Evolutionary conservation across 768 basidiomycete genomes (phyloP), one percentile per base, ranked within the genome.

Genomic region (Cystobasidium onofrii): DNA sequence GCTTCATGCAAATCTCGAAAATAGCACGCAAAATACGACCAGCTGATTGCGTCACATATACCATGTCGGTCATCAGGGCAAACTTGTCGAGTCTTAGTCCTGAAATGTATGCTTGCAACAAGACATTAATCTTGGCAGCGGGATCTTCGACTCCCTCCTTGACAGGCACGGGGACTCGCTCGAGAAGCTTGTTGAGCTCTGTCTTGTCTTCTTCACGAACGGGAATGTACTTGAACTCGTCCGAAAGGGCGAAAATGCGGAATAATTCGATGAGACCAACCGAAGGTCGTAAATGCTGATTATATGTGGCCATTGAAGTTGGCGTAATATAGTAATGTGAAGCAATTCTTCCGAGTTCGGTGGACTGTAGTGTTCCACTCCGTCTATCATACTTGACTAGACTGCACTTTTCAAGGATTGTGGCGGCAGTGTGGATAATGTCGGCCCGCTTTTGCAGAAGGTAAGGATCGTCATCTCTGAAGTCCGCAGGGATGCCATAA

Each of bases 91-190:
- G 85, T 81, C 93, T 97, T 62, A 97, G 86, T 73, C 91, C 88
- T 0, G 93, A 96, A 76, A 98, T 92, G 80, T 90, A 98, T 0
- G 94, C 88, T 79, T 99, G 95, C 0, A 99, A 83, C 0, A 98
- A 84, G 1, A 97, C 95, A 77, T 98, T 98, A 81, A 97, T 92
- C 83, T 99, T 99, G 9, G 96, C 90, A 0, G 92, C 90, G 0
- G 93, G 92, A 78, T 99, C 95, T 74, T 99, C 95, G 4, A 95
- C 92, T 64, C 88, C 85, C 81, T 99, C 96, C 82, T 98, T 98
- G 77, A 98, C 90, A 0, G 96, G 96, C 54, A 99, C 93, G 1
- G 95, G 95, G 0, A 98, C 95, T 1, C 92, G 86, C 79, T 99
- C 95, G 54, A 97, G 83, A 2, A 77, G 39, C 31, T 23, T 60